Evolutionary conservation across 331 rosid species (phyloP).

Genomic region (Acacia concinna): DNA sequence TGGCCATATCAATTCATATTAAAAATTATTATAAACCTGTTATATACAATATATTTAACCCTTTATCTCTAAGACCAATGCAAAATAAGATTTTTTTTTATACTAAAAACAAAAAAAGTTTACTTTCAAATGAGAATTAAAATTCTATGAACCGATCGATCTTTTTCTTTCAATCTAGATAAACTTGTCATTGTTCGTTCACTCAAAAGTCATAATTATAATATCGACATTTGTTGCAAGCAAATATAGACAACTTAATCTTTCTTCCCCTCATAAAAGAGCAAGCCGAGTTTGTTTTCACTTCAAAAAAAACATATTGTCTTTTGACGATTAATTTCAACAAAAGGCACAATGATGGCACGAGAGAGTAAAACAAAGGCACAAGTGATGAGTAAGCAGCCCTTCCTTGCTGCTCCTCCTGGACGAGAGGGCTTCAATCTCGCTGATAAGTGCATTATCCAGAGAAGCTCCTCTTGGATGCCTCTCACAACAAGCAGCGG

Average conservation of each 20-base stretch:
- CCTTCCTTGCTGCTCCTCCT: slow-evolving; percentile 32
- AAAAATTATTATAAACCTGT: not conserved
- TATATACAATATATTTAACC: not conserved
- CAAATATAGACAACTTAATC: not conserved
- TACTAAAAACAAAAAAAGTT: no score
- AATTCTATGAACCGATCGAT: no score
- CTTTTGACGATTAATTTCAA: slow-evolving; percentile 19
- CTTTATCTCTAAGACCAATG: not conserved
- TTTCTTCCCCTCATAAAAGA: not conserved
- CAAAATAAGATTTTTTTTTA: not conserved
- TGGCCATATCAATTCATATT: not conserved
- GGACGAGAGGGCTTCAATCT: slow-evolving; percentile 29
- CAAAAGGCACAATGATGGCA: slow-evolving; percentile 32
- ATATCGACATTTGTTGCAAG: not conserved
- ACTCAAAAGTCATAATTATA: no score
- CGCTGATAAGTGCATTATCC: not conserved
- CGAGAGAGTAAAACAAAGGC: slow-evolving; percentile 23
- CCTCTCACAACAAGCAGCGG: not conserved
- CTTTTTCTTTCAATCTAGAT: not conserved
- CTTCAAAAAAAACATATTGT: slow-evolving; percentile 25
- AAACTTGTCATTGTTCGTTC: not conserved
- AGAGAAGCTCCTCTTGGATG: slow-evolving; percentile 21
- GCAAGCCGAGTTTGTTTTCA: slow-evolving; percentile 30
- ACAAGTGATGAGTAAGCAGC: slow-evolving; percentile 9
- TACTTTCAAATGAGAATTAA: not conserved